Conservation (phyloP, 768 basidiomycete species). For the Leccinum subgranulosum region DNA sequence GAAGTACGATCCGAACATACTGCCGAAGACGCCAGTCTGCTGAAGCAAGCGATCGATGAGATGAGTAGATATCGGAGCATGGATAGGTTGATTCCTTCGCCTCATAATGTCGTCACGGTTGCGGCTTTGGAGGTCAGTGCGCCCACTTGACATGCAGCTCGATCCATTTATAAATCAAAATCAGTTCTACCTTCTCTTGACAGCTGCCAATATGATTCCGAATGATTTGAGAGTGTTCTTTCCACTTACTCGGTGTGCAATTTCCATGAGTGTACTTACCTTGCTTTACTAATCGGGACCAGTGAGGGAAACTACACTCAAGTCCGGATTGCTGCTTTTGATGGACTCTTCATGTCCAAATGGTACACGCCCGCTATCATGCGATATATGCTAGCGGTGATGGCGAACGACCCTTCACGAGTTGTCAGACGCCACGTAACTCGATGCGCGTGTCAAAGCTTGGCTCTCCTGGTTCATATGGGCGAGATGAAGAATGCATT, state of each 20-base stretch:
- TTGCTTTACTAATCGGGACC: conserved; percentile 11
- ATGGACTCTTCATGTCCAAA: conserved; percentile 85
- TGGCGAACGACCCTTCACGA: conserved; percentile 82
- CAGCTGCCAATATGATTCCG: conserved; percentile 72
- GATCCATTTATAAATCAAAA: conserved; percentile 5
- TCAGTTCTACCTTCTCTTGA: conserved; percentile 79
- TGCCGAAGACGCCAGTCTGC: conserved; percentile 62
- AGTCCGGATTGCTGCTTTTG: conserved; percentile 91
- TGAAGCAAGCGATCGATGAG: conserved; percentile 75
- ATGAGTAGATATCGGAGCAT: conserved; percentile 91
- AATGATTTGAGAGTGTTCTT: conserved; percentile 79
- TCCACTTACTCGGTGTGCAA: conserved; percentile 77
- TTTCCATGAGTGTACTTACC: background rate
- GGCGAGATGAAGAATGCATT: conserved; percentile 80
- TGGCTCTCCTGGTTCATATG: conserved; percentile 82
- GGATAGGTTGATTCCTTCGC: conserved; percentile 92
- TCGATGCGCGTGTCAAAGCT: conserved; percentile 77
- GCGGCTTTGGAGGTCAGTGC: conserved; percentile 83
- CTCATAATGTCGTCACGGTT: conserved; percentile 89
- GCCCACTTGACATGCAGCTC: background rate
- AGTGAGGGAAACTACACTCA: conserved; percentile 94
- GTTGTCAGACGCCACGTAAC: conserved; percentile 85
- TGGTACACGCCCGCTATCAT: conserved; percentile 84
- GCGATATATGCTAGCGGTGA: conserved; percentile 83
- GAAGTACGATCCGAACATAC: conserved; percentile 66